Base-by-base conservation (phyloP, 106 monocot species). In the Dendrobium chrysotoxum region DNA sequence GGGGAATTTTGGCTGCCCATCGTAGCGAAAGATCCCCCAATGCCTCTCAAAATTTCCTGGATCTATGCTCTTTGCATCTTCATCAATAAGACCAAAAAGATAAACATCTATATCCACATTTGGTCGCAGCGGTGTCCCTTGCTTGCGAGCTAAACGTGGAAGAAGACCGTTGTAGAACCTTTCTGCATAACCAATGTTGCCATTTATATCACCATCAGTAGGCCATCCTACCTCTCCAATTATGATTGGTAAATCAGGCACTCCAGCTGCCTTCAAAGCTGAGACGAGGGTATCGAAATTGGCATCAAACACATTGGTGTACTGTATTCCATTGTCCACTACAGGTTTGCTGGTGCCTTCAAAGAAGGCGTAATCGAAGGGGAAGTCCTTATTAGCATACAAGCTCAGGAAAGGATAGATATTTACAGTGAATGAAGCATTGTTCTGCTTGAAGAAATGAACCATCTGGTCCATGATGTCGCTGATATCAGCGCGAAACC, bases 31-130 rank as follows among this genome's bases (percentile, higher is more conserved):
- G 15, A 89, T 87, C 20, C 92, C 92, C 89, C 92, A 92, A 28
- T 92, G 92, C 0, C 92, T 75, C 82, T 92, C 89, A n/a, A 92
- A 91, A 76, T 74, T 71, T n/a, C 92, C 87, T 2, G 92, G 89
- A 28, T 81, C 82, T 7, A 89, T 84, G 46, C 92, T 92, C 80
- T 92, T 92, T 20, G 87, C 85, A n/a, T 92, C 92, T 80, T 92
- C 92, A 20, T 92, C 92, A 17, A 92, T 77, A 8, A 92, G 77
- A 15, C 92, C 70, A 30, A 92, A 92, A 28, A 92, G 54, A 55
- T 87, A 92, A 10, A 87, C 81, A 38, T 92, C 89, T 4, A 92
- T 78, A 77, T 87, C 79, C 2, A 42, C 40, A 28, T 84, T 84
- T 2, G 87, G 85, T 11, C 87, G 78, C 1, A 83, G 83, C 0